Base-by-base conservation (phyloP, 371 early-diverging fungal species). In the Chytridium lagenaria region DNA sequence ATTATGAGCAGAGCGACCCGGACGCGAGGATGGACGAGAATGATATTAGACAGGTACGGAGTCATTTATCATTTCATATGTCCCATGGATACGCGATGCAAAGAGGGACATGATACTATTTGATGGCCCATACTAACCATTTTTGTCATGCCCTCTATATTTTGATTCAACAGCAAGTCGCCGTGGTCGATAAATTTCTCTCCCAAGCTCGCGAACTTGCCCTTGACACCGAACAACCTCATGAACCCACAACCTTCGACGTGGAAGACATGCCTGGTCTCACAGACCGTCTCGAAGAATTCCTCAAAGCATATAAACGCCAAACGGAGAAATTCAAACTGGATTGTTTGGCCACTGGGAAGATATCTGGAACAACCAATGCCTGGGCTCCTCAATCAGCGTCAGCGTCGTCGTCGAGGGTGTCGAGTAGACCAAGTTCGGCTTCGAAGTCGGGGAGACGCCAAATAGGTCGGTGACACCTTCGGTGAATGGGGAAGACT, bases 91-190 rank as follows among this genome's bases (percentile, higher is more conserved):
- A n/a, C n/a, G n/a, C n/a, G n/a, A n/a, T n/a, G n/a, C n/a, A n/a
- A n/a, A n/a, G n/a, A n/a, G n/a, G n/a, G n/a, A n/a, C n/a, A n/a
- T n/a, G n/a, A n/a, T n/a, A n/a, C n/a, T n/a, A n/a, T n/a, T n/a
- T n/a, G n/a, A n/a, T n/a, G n/a, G n/a, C n/a, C n/a, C n/a, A n/a
- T n/a, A n/a, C n/a, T n/a, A n/a, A n/a, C n/a, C n/a, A n/a, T n/a
- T n/a, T n/a, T n/a, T n/a, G n/a, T n/a, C n/a, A n/a, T n/a, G n/a
- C n/a, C n/a, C n/a, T n/a, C n/a, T n/a, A n/a, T n/a, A n/a, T n/a
- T n/a, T n/a, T n/a, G n/a, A n/a, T n/a, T n/a, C n/a, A n/a, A n/a
- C 40, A 73, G 74, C 74, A 74, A 65, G 66, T 74, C 2, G 69
- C 36, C 28, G 44, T 74, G 15, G 64, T 74, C 22, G 69, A 74